Evolutionary conservation across 306 rosid genomes (phyloP), one percentile per base, ranked within the genome.

Genomic region (Cucurbita argyrosperma): DNA sequence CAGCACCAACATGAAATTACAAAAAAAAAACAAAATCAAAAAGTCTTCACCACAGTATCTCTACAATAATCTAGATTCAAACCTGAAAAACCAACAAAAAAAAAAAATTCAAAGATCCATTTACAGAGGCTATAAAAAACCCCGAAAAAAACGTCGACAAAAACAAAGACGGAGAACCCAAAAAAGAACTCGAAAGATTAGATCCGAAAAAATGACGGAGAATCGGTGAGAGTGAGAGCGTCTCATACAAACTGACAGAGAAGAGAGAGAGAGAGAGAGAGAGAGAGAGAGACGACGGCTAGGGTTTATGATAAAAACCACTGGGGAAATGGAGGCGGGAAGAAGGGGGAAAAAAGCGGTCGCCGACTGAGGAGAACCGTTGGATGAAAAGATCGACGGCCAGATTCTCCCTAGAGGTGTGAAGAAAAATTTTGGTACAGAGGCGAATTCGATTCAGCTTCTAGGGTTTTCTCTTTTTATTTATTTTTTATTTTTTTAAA

Each of bases 221-320:
- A 69, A 69, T 69, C 19, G 45, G 76, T 52, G 57, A 5, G 79
- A 46, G 76, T 5, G 78, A 75, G 74, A 58, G 46, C 26, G 71
- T 57, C 4, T 62, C 26, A 38, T 39, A 68, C 71, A 42, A 47
- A 67, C 73, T 67, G 56, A 67, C 71, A 65, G 71, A 38, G 62
- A n/a, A n/a, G n/a, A n/a, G n/a, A n/a, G n/a, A n/a, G n/a, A 12
- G 13, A 58, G 72, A 65, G 72, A 16, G 62, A 55, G 39, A 58
- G 72, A 65, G 72, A 58, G 72, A 65, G 72, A 16, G 62, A 55
- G 39, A 8, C 72, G 71, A 18, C 86, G 91, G 93, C 93, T 91
- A 91, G 97, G 97, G 97, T 91, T 91, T 91, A 89, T 91, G 87
- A 84, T 81, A 76, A 82, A 91, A 77, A 84, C 90, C 87, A 83